A percentile compares a stretch with the other conserved stretches of the same genome.
Evolutionary conservation across 441 rosid genomes (phyloP).

Genomic region (Adansonia gregorii): DNA sequence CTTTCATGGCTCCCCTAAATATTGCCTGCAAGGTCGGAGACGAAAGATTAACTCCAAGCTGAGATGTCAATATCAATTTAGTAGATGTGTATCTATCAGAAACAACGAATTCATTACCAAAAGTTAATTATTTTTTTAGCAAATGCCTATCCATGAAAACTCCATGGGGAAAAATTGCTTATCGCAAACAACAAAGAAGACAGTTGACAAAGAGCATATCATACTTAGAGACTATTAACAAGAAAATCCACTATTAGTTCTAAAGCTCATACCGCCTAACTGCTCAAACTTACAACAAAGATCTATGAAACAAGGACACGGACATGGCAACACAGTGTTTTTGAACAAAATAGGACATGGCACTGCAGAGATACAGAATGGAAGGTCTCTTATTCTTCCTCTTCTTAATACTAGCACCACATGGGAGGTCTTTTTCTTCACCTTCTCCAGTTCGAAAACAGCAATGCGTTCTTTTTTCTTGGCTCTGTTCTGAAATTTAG

Average conservation of each 20-base stretch:
- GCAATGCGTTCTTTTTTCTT: neutral
- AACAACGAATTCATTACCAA: neutral
- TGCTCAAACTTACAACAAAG: neutral
- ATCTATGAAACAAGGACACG: neutral
- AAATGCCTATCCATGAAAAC: neutral
- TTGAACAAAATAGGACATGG: neutral
- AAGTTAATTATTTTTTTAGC: neutral
- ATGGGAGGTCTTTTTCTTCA: neutral
- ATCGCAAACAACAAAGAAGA: neutral
- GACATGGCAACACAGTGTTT: neutral
- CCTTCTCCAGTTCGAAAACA: neutral
- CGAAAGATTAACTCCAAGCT: neutral
- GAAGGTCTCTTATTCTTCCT: neutral
- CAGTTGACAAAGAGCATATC: neutral
- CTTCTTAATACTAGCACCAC: neutral
- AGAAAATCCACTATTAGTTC: neutral
- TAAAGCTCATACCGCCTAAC: neutral
- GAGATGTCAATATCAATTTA: neutral
- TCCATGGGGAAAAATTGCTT: neutral
- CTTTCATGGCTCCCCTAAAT: slow-evolving; percentile 81
- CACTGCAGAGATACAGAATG: neutral
- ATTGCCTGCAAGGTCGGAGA: slow-evolving; percentile 49
- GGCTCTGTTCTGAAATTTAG: neutral
- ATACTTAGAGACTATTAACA: neutral
- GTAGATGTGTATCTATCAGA: neutral